Percentiles rank a stretch among this genome's conserved stretches.
phyloP scores from a whole-genome alignment of 2,329 filamentous ascomycete genomes.

The Diaporthe citrichinensis region DNA sequence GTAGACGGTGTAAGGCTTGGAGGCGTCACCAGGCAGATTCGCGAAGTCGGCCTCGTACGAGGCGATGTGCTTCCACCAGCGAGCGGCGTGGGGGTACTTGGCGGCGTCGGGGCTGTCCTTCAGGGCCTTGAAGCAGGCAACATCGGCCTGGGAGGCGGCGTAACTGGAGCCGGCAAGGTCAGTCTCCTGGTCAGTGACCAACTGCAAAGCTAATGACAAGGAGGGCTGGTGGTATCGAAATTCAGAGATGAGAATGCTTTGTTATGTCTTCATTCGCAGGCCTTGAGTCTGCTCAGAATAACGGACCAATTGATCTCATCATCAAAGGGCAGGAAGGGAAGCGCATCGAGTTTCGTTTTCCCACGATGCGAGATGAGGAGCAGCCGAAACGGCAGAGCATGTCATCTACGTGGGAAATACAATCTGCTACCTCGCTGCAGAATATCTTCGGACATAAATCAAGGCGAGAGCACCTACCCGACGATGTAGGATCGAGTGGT shows the following conservation, averaged over 20 bases:
- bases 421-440: background rate
- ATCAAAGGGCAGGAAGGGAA: conserved; percentile 3
- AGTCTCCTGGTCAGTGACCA: conserved; percentile 5
- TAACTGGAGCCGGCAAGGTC: background rate
- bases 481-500: too few relatives aligned
- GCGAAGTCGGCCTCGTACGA: too few relatives aligned
- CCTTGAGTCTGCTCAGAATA: too few relatives aligned
- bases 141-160: too few relatives aligned
- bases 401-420: background rate
- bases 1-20: too few relatives aligned
- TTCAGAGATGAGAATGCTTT: too few relatives aligned
- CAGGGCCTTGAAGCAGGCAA: too few relatives aligned
- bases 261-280: too few relatives aligned
- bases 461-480: conserved; percentile 57
- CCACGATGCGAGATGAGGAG: background rate
- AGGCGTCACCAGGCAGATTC: too few relatives aligned
- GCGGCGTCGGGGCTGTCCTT: too few relatives aligned
- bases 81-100: too few relatives aligned
- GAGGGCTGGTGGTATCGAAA: background rate
- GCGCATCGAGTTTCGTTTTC: background rate
- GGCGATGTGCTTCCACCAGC: too few relatives aligned
- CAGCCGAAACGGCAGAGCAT: conserved; percentile 1
- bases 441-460: background rate
- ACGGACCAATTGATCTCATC: background rate
- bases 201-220: background rate